Evolutionary conservation across 2,329 filamentous ascomycete species (phyloP).

Genomic region (Cladobotryum protrusum): DNA sequence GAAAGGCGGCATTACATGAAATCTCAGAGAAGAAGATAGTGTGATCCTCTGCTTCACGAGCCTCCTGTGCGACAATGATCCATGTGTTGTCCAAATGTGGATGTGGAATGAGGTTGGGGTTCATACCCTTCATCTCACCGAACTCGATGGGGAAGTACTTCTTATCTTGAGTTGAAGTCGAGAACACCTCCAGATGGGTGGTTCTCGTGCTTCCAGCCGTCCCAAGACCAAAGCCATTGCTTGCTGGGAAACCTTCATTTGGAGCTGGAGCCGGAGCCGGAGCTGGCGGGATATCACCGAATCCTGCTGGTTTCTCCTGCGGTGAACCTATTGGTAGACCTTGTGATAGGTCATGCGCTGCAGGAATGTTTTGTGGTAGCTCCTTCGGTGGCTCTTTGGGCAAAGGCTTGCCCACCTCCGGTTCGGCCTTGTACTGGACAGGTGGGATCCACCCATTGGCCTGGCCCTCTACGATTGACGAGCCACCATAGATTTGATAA

Average conservation of each 20-base stretch:
- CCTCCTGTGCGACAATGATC: slow-evolving; percentile 45
- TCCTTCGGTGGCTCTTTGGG: not conserved
- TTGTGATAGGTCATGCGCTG: too few species aligned
- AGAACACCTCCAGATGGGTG: slow-evolving; percentile 37
- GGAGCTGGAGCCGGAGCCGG: not conserved
- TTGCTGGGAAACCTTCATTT: not conserved
- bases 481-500: too few species aligned
- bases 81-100: slow-evolving; percentile 40
- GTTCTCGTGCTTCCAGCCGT: not conserved
- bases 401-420: not conserved
- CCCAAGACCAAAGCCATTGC: not conserved
- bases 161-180: slow-evolving; percentile 37
- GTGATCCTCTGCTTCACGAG: slow-evolving; percentile 21
- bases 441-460: slow-evolving; percentile 4
- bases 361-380: too few species aligned
- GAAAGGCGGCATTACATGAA: slow-evolving; percentile 45
- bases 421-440: not conserved
- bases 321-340: too few species aligned
- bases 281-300: not conserved
- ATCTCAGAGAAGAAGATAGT: slow-evolving; percentile 37
- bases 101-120: slow-evolving; percentile 54
- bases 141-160: slow-evolving; percentile 47
- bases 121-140: slow-evolving; percentile 34
- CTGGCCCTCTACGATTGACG: not conserved
- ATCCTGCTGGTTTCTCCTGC: too few species aligned